A percentile compares a stretch with the other conserved stretches of the same genome.
phyloP scores from a whole-genome alignment of 140 eudicot genomes.

The Ambrosia hybrid region DNA sequence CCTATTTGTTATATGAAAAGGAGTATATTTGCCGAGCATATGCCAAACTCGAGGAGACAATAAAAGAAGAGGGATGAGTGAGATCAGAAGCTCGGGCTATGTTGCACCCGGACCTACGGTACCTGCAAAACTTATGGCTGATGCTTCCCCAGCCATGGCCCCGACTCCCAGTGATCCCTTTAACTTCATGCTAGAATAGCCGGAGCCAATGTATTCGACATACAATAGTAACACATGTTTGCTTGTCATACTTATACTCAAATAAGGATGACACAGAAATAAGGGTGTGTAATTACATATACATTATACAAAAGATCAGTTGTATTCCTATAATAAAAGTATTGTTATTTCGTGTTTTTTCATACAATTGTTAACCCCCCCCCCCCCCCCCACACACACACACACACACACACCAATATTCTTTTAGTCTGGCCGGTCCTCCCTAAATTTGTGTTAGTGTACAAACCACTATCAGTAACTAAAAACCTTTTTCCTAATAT shows the following conservation, averaged over 20 bases:
- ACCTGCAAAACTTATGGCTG: neutral
- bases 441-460: too few species aligned
- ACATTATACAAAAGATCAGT: neutral
- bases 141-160: neutral
- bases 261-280: neutral
- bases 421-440: too few species aligned
- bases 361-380: neutral
- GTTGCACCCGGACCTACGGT: constrained; percentile 57
- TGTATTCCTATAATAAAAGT: neutral
- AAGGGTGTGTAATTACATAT: neutral
- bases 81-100: constrained; percentile 66
- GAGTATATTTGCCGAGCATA: constrained; percentile 65
- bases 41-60: constrained; percentile 49
- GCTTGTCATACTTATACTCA: neutral
- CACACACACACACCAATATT: too few species aligned
- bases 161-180: neutral
- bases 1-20: constrained; percentile 25
- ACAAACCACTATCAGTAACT: too few species aligned
- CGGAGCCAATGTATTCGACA: neutral
- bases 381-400: too few species aligned
- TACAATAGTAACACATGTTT: neutral
- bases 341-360: neutral
- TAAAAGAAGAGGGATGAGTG: constrained; percentile 70
- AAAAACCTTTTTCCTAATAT: too few species aligned
- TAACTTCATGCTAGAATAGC: neutral